phyloP scores from a whole-genome alignment of 805 yeast genomes.

The Wickerhamiella sorbophila region DNA sequence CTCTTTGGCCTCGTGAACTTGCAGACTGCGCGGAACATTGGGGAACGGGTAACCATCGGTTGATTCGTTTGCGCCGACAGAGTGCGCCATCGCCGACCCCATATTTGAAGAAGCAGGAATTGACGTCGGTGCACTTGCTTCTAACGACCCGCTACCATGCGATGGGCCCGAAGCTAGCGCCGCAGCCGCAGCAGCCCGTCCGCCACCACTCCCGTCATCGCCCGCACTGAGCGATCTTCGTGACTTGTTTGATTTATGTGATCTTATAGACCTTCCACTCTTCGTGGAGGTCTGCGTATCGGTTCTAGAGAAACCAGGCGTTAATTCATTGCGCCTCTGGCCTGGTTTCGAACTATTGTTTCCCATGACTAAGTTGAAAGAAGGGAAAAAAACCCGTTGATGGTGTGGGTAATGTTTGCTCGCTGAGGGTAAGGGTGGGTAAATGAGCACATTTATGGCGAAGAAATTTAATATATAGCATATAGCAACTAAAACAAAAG shows the following conservation, averaged over 20 bases:
- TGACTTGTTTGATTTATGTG: not conserved
- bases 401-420: too few relatives aligned
- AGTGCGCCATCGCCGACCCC: not conserved
- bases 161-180: not conserved
- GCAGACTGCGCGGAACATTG: constrained; percentile 29
- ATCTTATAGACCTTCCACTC: constrained; percentile 14
- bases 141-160: not conserved
- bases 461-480: not conserved
- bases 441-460: too few relatives aligned
- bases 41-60: constrained; percentile 18
- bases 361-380: constrained; percentile 22
- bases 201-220: constrained; percentile 27
- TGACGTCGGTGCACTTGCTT: not conserved
- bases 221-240: not conserved
- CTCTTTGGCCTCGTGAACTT: constrained; percentile 54
- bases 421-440: too few relatives aligned
- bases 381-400: constrained; percentile 1
- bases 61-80: constrained; percentile 28
- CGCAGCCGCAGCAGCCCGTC: constrained; percentile 34
- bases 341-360: constrained; percentile 23
- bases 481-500: not conserved
- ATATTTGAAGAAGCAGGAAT: not conserved
- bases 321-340: constrained; percentile 14
- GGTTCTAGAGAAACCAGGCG: constrained; percentile 24
- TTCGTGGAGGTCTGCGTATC: constrained; percentile 30